These are phyloP conservation scores for Ogataea zsoltii DNA, from an alignment of 805 yeast genomes.

Conservation along the genomic window DNA sequence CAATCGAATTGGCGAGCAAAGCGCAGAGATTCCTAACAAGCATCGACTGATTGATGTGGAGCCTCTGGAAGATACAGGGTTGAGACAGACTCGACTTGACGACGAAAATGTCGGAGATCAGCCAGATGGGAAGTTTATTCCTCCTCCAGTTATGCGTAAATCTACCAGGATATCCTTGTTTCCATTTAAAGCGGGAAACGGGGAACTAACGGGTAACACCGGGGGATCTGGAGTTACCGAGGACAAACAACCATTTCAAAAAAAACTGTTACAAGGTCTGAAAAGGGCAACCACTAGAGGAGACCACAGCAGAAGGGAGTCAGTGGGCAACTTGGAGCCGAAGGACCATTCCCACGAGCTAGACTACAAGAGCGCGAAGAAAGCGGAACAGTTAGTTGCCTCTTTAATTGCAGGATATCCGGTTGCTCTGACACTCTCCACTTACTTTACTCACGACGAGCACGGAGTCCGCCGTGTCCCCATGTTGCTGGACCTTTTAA, in stretches of 20 bases:
- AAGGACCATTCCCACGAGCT: slow-evolving; percentile 22
- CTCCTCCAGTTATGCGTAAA: slow-evolving; percentile 9
- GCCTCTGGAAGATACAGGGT: slow-evolving; percentile 13
- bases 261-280: slow-evolving; percentile 21
- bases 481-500: slow-evolving; percentile 68
- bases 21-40: slow-evolving; percentile 9
- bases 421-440: slow-evolving; percentile 70
- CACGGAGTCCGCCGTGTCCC: slow-evolving; percentile 80
- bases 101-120: slow-evolving; percentile 1
- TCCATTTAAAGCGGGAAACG: slow-evolving; percentile 15
- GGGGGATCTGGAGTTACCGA: slow-evolving; percentile 6
- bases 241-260: slow-evolving; percentile 20
- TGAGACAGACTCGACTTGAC: slow-evolving; percentile 6
- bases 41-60: neutral
- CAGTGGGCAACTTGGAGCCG: slow-evolving; percentile 10
- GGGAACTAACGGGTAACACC: neutral
- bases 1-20: slow-evolving; percentile 7
- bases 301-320: slow-evolving; percentile 13
- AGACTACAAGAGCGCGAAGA: slow-evolving; percentile 25
- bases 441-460: slow-evolving; percentile 76
- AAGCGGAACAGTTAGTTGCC: slow-evolving; percentile 40
- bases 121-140: neutral
- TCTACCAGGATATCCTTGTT: slow-evolving; percentile 16
- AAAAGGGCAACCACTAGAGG: slow-evolving; percentile 18
- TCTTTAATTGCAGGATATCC: slow-evolving; percentile 69